Conservation (phyloP, 2,329 filamentous ascomycete genomes). For the Ceratocystis smalleyi region DNA sequence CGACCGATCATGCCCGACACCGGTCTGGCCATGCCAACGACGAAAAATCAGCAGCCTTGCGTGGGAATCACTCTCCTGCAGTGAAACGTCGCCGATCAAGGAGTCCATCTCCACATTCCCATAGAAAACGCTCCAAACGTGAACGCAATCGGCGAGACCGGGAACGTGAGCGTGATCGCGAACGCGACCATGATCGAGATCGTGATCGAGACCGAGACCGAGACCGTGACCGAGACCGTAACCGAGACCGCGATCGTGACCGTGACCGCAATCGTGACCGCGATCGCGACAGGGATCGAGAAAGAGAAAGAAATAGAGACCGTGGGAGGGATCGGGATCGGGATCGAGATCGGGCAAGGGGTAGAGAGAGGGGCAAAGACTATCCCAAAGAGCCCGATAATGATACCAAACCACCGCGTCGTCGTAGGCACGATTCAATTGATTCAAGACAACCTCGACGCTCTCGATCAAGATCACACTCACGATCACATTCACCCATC, state of each 20-base stretch:
- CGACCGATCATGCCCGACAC: neutral
- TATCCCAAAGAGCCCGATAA: neutral
- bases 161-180: constrained; percentile 1
- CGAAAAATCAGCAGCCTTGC: constrained; percentile 5
- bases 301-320: constrained; percentile 1
- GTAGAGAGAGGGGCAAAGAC: neutral
- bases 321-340: too few relatives aligned
- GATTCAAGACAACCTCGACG: constrained; percentile 3
- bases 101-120: constrained; percentile 12
- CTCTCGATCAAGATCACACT: constrained; percentile 9
- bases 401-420: constrained; percentile 5
- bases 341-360: neutral
- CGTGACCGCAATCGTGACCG: constrained; percentile 10
- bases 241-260: constrained; percentile 5
- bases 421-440: constrained; percentile 7
- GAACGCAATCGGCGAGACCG: constrained; percentile 7
- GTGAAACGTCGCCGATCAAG: constrained; percentile 14
- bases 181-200: neutral
- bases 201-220: neutral
- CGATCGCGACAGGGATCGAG: constrained; percentile 7
- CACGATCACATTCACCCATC: neutral
- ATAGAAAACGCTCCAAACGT: constrained; percentile 2
- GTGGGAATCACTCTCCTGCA: constrained; percentile 12
- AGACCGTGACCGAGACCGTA: constrained; percentile 8
- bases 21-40: neutral